These are phyloP conservation scores for Claviceps humidiphila DNA, from an alignment of 2,329 filamentous ascomycete genomes.

Conservation along the genomic window DNA sequence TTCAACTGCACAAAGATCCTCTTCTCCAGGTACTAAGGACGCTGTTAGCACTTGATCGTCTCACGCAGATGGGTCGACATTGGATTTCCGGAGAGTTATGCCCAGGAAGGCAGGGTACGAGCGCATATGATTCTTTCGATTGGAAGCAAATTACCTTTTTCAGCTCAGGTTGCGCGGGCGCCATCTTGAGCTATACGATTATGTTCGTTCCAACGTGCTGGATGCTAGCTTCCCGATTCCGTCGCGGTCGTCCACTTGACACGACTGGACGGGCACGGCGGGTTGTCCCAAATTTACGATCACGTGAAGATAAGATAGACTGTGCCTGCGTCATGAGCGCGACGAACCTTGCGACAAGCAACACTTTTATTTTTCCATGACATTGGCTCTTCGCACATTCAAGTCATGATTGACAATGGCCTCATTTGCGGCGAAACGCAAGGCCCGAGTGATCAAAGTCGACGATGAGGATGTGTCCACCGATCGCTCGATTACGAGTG, in stretches of 20 bases:
- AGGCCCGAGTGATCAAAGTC: constrained; percentile 64
- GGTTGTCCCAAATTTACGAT: constrained; percentile 14
- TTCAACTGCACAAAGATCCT: constrained; percentile 95
- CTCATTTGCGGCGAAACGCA: constrained; percentile 45
- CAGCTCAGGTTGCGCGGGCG: constrained; percentile 95
- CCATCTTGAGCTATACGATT: constrained; percentile 51
- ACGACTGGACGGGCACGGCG: neutral
- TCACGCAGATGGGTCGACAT: neutral
- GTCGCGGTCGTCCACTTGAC: constrained; percentile 17
- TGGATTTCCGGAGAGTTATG: neutral
- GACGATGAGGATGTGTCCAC: constrained; percentile 48
- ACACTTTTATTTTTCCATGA: neutral
- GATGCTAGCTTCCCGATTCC: constrained; percentile 9
- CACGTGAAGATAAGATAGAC: constrained; percentile 38
- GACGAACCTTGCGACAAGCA: neutral
- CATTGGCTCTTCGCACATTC: neutral
- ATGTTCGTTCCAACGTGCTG: constrained; percentile 1
- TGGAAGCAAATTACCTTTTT: constrained; percentile 60
- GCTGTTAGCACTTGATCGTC: constrained; percentile 12
- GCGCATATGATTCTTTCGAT: neutral
- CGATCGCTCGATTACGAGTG: constrained; percentile 7
- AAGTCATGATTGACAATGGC: constrained; percentile 28
- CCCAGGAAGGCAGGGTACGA: neutral
- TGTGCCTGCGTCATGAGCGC: constrained; percentile 1
- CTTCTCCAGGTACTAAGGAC: constrained; percentile 88